These are phyloP conservation scores for Backusella liffmaniae DNA, from an alignment of 192 early-diverging fungal species.

Conservation along the genomic window DNA sequence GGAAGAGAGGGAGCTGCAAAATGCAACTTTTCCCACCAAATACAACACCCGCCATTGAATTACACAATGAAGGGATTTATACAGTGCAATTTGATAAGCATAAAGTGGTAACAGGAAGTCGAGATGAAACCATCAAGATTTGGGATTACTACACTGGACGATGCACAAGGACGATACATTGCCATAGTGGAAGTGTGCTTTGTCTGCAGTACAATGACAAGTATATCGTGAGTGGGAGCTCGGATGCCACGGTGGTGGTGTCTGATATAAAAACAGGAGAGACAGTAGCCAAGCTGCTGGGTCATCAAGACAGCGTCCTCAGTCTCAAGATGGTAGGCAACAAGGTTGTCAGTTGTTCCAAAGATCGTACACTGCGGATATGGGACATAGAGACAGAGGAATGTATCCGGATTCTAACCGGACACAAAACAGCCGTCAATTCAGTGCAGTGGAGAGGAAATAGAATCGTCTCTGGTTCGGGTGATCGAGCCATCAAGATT, in stretches of 20 bases:
- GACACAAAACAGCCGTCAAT: slow-evolving; percentile 83
- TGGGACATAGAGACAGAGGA: slow-evolving; percentile 73
- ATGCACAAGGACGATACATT: slow-evolving; percentile 59
- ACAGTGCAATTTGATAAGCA: slow-evolving; percentile 73
- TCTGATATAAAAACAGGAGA: slow-evolving; percentile 68
- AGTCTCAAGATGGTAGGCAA: slow-evolving; percentile 72
- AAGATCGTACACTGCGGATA: slow-evolving; percentile 78
- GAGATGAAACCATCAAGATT: slow-evolving; percentile 70
- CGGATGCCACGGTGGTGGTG: slow-evolving; percentile 64
- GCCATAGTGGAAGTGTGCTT: slow-evolving; percentile 79
- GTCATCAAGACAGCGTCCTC: slow-evolving; percentile 68
- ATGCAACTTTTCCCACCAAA: slow-evolving; percentile 53
- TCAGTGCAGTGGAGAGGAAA: slow-evolving; percentile 67
- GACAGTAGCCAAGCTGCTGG: slow-evolving; percentile 40
- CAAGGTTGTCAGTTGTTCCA: slow-evolving; percentile 80
- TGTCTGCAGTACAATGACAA: slow-evolving; percentile 80
- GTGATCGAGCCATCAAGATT: slow-evolving; percentile 81
- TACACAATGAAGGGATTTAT: slow-evolving; percentile 86
- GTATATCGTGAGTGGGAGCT: slow-evolving; percentile 68
- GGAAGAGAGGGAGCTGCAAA: slow-evolving; percentile 62
- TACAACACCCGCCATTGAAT: slow-evolving; percentile 14
- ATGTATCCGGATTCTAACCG: slow-evolving; percentile 50
- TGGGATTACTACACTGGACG: slow-evolving; percentile 68
- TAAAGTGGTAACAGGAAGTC: slow-evolving; percentile 70
- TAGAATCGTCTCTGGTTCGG: slow-evolving; percentile 65